Conservation (phyloP, 2,329 filamentous ascomycete genomes). For the Xylariales sp. region DNA sequence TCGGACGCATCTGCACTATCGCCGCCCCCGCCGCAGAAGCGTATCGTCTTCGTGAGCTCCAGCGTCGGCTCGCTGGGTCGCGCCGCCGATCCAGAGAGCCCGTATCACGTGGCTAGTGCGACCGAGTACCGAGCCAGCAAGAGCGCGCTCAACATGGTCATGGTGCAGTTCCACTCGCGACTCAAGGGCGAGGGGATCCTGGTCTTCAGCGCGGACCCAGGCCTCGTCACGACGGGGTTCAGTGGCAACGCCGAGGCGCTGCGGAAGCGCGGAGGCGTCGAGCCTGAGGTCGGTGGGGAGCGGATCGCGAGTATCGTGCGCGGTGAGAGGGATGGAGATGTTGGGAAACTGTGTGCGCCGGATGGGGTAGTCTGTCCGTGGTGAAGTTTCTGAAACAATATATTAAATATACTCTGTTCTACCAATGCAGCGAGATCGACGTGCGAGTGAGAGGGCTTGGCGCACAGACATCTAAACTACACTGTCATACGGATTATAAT, state of each 20-base stretch:
- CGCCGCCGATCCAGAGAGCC: neutral
- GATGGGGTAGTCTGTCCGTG: too few species aligned
- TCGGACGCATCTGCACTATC: too few species aligned
- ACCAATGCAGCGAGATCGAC: too few species aligned
- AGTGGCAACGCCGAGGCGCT: neutral
- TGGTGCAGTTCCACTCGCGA: neutral
- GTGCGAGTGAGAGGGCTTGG: too few species aligned
- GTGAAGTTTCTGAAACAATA: too few species aligned
- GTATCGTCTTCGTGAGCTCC: neutral
- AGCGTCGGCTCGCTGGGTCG: neutral
- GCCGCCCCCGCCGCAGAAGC: too few species aligned
- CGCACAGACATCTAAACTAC: too few species aligned
- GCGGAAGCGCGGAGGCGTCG: neutral
- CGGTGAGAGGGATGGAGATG: too few species aligned
- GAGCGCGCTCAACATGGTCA: neutral
- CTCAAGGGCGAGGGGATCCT: neutral
- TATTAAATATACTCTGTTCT: too few species aligned
- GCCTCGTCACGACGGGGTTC: neutral
- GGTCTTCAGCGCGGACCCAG: neutral
- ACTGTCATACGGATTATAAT: too few species aligned
- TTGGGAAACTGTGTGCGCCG: too few species aligned
- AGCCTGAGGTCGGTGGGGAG: neutral
- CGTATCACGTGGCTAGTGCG: neutral
- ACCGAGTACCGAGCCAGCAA: neutral
- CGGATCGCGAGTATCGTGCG: too few species aligned